A percentile compares a stretch with the other conserved stretches of the same genome.
These are phyloP conservation scores for Pyrenophora tritici-repentis DNA, from an alignment of 2,329 filamentous ascomycete genomes.

Conservation along the genomic window DNA sequence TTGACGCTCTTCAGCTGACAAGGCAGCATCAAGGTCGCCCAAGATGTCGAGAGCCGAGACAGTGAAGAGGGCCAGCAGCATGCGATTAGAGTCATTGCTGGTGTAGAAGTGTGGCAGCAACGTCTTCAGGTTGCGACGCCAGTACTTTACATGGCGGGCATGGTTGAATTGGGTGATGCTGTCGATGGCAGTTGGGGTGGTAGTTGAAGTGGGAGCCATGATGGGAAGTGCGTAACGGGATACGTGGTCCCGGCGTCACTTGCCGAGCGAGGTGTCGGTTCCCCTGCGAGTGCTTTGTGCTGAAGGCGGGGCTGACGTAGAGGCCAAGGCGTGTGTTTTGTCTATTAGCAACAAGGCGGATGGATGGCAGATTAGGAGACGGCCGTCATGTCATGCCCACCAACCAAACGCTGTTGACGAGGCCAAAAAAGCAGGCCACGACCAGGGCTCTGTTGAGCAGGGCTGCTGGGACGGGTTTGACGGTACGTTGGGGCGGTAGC, in stretches of 20 bases:
- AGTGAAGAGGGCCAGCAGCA: conserved; percentile 88
- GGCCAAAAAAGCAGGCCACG: too few relatives aligned
- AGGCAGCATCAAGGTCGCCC: conserved; percentile 62
- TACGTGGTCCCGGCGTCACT: conserved; percentile 11
- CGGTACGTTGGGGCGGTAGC: not conserved
- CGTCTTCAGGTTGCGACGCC: conserved; percentile 83
- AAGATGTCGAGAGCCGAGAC: conserved; percentile 84
- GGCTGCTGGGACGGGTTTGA: not conserved
- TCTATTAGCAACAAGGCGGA: not conserved
- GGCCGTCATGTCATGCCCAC: not conserved
- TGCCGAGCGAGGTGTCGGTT: conserved; percentile 9
- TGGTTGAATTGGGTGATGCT: conserved; percentile 38
- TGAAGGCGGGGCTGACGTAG: conserved; percentile 14
- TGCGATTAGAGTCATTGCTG: conserved; percentile 84
- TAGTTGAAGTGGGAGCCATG: conserved; percentile 17
- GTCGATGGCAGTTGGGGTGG: conserved; percentile 14
- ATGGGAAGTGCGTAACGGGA: conserved; percentile 7
- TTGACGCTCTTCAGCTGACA: conserved; percentile 59
- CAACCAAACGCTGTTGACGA: too few relatives aligned
- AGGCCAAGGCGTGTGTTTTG: conserved; percentile 3
- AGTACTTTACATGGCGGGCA: conserved; percentile 79
- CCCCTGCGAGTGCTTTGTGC: conserved; percentile 7
- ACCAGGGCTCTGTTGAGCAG: not conserved
- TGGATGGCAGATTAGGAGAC: conserved; percentile 1
- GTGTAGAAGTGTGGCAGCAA: conserved; percentile 84